Percentiles rank a stretch among this genome's conserved stretches.
Conservation (phyloP, 2,329 filamentous ascomycete genomes). For the Parastagonospora avenae region DNA sequence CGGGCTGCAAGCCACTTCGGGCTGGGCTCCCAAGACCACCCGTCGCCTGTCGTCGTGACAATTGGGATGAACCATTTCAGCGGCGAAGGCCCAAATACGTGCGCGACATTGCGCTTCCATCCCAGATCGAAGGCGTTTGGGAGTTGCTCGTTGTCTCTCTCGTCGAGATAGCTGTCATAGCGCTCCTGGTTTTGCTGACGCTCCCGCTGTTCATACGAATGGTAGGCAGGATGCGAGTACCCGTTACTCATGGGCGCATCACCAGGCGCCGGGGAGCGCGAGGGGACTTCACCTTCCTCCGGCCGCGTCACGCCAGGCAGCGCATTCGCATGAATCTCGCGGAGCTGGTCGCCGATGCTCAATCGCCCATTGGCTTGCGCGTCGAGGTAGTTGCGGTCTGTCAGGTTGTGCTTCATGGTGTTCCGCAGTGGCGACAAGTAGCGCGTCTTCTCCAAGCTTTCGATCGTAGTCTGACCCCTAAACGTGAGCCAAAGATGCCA, state of each 20-base stretch:
- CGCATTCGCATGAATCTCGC: conserved; percentile 81
- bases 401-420: conserved; percentile 68
- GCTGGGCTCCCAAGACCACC: conserved; percentile 92
- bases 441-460: conserved; percentile 92
- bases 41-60: conserved; percentile 85
- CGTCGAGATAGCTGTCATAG: conserved; percentile 83
- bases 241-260: conserved; percentile 38
- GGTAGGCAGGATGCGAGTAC: conserved; percentile 52
- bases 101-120: conserved; percentile 75
- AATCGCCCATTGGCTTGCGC: conserved; percentile 49
- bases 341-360: conserved; percentile 68
- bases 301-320: conserved; percentile 79
- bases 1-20: conserved; percentile 75
- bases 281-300: conserved; percentile 76
- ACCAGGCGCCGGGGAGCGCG: conserved; percentile 39
- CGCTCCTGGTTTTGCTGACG: conserved; percentile 67
- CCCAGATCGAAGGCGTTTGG: conserved; percentile 95
- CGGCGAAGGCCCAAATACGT: conserved; percentile 78
- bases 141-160: conserved; percentile 83
- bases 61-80: conserved; percentile 80
- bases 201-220: conserved; percentile 60
- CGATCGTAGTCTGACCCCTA: conserved; percentile 88
- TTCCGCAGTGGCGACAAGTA: conserved; percentile 83
- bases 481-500: conserved; percentile 89
- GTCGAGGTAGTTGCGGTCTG: conserved; percentile 50